These are phyloP conservation scores for Erythrophleum ivorense DNA, from an alignment of 331 rosid genomes.

Conservation along the genomic window DNA sequence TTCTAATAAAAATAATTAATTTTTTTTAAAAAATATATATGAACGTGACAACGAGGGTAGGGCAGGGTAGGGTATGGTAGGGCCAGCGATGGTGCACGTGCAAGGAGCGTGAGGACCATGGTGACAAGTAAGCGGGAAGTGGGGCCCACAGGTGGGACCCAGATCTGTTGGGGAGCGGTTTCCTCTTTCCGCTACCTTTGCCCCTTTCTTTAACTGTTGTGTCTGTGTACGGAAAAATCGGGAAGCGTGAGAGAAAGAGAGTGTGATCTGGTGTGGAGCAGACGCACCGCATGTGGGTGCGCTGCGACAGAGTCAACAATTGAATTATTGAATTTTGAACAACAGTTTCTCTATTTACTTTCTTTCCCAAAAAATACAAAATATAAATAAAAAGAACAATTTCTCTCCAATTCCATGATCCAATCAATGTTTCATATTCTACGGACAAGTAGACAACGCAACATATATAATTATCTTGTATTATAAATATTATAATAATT, in stretches of 20 bases:
- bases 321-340: neutral
- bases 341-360: neutral
- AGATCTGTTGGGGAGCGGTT: constrained; percentile 44
- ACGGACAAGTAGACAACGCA: neutral
- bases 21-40: no score
- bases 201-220: constrained; percentile 42
- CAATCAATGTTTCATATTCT: constrained; percentile 31
- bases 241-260: neutral
- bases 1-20: no score
- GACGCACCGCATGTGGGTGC: constrained; percentile 6
- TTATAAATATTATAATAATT: neutral
- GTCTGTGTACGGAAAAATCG: constrained; percentile 54
- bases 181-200: constrained; percentile 43
- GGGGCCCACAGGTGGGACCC: constrained; percentile 48
- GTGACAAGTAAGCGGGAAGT: constrained; percentile 32
- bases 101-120: constrained; percentile 32
- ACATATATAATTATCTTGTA: neutral
- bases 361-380: neutral
- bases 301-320: neutral
- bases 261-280: constrained; percentile 33
- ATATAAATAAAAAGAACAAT: neutral
- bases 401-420: neutral
- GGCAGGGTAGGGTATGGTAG: no score
- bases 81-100: constrained; percentile 46
- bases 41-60: no score